Evolutionary conservation across 768 basidiomycete genomes (phyloP).

Genomic region (Chalciporus piperatus): DNA sequence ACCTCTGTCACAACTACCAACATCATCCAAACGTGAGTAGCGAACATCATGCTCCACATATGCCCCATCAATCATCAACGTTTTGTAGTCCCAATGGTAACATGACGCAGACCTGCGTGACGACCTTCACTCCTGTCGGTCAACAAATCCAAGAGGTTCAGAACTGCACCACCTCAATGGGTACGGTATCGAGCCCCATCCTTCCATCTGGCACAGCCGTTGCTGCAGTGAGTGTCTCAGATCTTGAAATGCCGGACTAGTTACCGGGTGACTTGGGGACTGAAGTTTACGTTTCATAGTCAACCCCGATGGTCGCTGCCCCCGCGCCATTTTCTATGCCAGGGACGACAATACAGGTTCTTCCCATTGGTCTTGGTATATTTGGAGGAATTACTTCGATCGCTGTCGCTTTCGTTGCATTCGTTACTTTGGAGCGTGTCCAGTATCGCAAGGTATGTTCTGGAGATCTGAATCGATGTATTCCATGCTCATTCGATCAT

Average conservation of each 20-base stretch:
- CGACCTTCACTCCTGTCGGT: conserved; percentile 55
- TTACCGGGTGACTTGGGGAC: neutral
- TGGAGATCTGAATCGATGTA: conserved; percentile 5
- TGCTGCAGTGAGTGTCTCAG: neutral
- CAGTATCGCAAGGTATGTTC: conserved; percentile 75
- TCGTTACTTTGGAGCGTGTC: conserved; percentile 86
- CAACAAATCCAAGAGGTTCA: conserved; percentile 51
- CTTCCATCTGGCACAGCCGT: conserved; percentile 11
- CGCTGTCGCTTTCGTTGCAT: conserved; percentile 73
- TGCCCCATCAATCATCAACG: neutral
- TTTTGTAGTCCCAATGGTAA: conserved; percentile 44
- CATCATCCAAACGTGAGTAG: conserved; percentile 42
- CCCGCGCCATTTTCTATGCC: conserved; percentile 54
- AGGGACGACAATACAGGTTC: conserved; percentile 68
- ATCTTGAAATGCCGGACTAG: too few species aligned
- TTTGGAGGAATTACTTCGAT: conserved; percentile 86
- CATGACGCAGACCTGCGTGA: conserved; percentile 56
- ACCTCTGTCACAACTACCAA: conserved; percentile 36
- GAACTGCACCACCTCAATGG: conserved; percentile 46
- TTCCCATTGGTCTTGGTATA: conserved; percentile 80
- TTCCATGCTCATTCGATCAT: conserved; percentile 5
- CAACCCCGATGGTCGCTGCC: conserved; percentile 29
- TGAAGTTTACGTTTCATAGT: conserved; percentile 8
- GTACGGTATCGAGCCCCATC: conserved; percentile 11
- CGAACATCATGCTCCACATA: too few species aligned